phyloP scores from a whole-genome alignment of 805 yeast species.

The Sugiyamaella americana region DNA sequence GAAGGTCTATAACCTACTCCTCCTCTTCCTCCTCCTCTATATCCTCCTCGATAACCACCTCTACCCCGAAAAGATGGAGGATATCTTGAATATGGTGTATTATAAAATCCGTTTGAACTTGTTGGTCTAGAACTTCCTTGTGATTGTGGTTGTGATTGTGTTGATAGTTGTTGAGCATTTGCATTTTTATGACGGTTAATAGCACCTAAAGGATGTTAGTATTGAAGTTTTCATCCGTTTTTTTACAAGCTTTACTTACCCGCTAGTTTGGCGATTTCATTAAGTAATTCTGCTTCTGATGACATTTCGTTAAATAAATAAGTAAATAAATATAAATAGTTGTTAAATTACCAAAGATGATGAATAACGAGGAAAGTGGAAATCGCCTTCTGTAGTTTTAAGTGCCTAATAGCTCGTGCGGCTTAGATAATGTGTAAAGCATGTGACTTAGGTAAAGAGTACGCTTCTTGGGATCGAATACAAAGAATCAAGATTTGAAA shows the following conservation, averaged over 20 bases:
- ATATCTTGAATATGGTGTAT: background rate
- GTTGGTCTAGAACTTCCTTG: conserved; percentile 1
- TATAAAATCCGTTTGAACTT: conserved; percentile 1
- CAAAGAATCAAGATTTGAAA: no score
- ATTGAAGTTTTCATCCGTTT: background rate
- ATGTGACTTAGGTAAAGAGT: no score
- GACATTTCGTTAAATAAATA: conserved; percentile 3
- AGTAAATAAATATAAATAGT: background rate
- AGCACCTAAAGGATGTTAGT: conserved; percentile 16
- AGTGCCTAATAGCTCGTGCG: no score
- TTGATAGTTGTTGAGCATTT: background rate
- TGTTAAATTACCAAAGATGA: no score
- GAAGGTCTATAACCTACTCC: no score
- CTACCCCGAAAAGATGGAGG: background rate
- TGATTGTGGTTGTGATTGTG: conserved; percentile 1
- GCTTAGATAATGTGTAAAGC: no score
- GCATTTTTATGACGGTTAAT: conserved; percentile 22
- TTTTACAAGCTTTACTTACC: conserved; percentile 16
- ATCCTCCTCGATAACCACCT: conserved; percentile 5
- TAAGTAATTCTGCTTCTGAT: conserved; percentile 21
- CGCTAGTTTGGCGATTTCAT: conserved; percentile 22
- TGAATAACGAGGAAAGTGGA: no score
- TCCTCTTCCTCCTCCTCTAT: conserved; percentile 1
- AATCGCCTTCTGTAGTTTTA: no score
- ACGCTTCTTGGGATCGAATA: no score